Conservation (phyloP, 2,329 filamentous ascomycete genomes). For the Claviceps pazoutovae region DNA sequence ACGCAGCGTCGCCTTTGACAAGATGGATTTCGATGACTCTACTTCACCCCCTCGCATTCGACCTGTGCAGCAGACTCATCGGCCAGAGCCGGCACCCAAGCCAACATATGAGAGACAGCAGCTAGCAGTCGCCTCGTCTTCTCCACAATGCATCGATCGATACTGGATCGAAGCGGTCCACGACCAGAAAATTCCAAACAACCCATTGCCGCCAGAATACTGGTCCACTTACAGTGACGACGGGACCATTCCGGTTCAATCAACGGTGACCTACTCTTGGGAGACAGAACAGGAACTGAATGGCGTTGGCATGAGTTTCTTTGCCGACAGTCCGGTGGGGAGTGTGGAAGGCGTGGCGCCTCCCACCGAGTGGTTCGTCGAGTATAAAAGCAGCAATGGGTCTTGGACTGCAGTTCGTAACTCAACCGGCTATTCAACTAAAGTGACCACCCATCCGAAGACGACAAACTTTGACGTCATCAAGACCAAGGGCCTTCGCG, state of each 20-base stretch:
- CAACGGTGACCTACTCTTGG: neutral
- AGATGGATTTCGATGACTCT: neutral
- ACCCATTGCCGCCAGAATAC: neutral
- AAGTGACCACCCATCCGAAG: neutral
- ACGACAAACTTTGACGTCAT: neutral
- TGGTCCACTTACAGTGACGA: neutral
- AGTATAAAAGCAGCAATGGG: neutral
- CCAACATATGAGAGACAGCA: neutral
- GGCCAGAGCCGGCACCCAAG: neutral
- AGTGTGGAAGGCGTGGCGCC: neutral
- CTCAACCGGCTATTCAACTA: neutral
- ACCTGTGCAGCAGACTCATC: neutral
- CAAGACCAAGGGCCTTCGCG: neutral
- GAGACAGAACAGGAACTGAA: neutral
- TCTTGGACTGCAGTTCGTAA: neutral
- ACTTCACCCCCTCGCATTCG: neutral
- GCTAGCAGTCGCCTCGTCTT: neutral
- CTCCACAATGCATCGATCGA: neutral
- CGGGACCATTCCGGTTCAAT: neutral
- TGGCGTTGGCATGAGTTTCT: neutral
- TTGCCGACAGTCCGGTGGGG: neutral
- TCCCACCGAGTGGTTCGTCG: neutral
- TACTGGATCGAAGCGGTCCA: constrained; percentile 1
- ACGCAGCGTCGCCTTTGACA: neutral
- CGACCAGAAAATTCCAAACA: neutral